Evolutionary conservation across 345 rosid genomes (phyloP).

Genomic region (Eucalyptus coolabah): DNA sequence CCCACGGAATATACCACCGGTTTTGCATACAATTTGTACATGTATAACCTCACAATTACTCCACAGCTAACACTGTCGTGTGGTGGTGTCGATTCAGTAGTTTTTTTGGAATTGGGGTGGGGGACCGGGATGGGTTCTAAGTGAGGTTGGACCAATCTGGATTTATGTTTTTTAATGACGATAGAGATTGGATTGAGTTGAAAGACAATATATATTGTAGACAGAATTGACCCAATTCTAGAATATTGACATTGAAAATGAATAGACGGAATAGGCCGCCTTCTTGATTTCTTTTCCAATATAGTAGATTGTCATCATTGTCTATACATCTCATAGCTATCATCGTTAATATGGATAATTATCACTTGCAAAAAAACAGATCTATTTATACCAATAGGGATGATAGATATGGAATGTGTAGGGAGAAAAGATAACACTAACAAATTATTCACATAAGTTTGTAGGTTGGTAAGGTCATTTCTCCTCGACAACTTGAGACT

Average conservation of each 20-base stretch:
- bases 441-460: background rate
- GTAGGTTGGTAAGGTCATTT: background rate
- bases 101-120: background rate
- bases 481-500: background rate
- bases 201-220: background rate
- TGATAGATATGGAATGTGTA: background rate
- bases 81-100: background rate
- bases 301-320: background rate
- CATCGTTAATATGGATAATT: background rate
- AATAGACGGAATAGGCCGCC: background rate
- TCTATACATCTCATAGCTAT: background rate
- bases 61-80: background rate
- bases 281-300: background rate
- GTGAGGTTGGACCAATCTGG: background rate
- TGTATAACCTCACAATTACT: background rate
- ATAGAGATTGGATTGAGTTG: background rate
- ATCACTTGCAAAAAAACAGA: background rate
- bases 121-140: background rate
- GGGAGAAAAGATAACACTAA: background rate
- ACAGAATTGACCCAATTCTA: background rate
- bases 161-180: background rate
- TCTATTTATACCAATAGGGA: background rate
- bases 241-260: background rate
- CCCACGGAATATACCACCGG: background rate
- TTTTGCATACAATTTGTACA: background rate